phyloP scores from a whole-genome alignment of 2,329 filamentous ascomycete genomes.

The Aspergillus carbonarius region DNA sequence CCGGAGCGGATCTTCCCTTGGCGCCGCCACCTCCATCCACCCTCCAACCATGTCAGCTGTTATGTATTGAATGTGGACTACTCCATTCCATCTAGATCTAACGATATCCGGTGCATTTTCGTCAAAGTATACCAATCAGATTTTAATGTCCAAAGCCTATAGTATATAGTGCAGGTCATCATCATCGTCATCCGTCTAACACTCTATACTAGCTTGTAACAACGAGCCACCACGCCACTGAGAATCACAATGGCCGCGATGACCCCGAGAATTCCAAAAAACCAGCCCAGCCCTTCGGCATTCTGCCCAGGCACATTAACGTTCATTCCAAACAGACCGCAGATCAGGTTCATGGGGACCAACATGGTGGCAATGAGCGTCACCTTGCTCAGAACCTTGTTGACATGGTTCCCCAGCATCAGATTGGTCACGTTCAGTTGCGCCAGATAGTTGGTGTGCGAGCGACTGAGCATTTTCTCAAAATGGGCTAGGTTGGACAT shows the following conservation, averaged over 20 bases:
- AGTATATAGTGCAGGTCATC: neutral
- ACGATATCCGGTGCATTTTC: neutral
- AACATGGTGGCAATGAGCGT: slow-evolving; percentile 91
- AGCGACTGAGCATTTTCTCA: slow-evolving; percentile 93
- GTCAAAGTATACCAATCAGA: neutral
- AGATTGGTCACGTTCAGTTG: slow-evolving; percentile 92
- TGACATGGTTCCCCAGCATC: slow-evolving; percentile 81
- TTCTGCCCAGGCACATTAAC: slow-evolving; percentile 47
- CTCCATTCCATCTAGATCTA: too few relatives aligned
- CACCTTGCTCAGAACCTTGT: slow-evolving; percentile 89
- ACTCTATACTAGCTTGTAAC: slow-evolving; percentile 40
- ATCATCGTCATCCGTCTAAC: neutral
- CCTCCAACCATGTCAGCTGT: neutral
- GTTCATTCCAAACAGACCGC: slow-evolving; percentile 57
- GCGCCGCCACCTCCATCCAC: neutral
- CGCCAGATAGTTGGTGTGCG: slow-evolving; percentile 93
- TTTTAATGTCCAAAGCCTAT: neutral
- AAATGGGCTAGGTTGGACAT: slow-evolving; percentile 95
- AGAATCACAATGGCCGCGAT: slow-evolving; percentile 44
- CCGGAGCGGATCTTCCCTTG: neutral
- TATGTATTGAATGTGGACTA: neutral
- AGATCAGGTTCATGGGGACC: slow-evolving; percentile 93
- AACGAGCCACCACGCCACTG: slow-evolving; percentile 41
- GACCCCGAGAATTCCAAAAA: slow-evolving; percentile 51
- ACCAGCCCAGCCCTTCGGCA: slow-evolving; percentile 42